These are phyloP conservation scores for Ophiobolus disseminans DNA, from an alignment of 2,329 filamentous ascomycete genomes.

Conservation along the genomic window DNA sequence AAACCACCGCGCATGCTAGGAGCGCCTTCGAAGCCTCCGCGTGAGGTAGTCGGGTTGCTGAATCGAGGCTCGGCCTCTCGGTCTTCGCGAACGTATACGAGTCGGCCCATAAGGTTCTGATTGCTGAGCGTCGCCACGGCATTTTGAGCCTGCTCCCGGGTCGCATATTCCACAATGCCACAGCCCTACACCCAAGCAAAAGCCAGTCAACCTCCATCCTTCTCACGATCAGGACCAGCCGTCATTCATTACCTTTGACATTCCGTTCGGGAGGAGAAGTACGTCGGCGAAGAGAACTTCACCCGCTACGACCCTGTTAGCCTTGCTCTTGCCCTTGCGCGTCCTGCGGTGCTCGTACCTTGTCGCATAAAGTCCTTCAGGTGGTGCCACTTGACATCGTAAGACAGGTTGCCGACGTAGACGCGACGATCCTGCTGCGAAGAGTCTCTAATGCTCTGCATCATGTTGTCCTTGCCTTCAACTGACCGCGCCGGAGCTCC, in stretches of 20 bases:
- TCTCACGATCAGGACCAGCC: slow-evolving; percentile 76
- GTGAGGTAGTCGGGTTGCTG: slow-evolving; percentile 69
- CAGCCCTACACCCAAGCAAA: slow-evolving; percentile 96
- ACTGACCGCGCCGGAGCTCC: slow-evolving; percentile 65
- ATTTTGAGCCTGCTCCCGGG: slow-evolving; percentile 97
- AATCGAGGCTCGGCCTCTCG: slow-evolving; percentile 98
- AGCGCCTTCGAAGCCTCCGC: slow-evolving; percentile 58
- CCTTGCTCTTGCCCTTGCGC: slow-evolving; percentile 22
- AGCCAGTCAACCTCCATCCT: slow-evolving; percentile 99
- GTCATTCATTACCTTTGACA: slow-evolving; percentile 99
- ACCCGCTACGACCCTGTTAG: slow-evolving; percentile 73
- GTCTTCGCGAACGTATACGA: slow-evolving; percentile 99
- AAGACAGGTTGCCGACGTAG: slow-evolving; percentile 98
- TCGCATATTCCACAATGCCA: slow-evolving; percentile 99
- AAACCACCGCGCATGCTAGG: slow-evolving; percentile 45
- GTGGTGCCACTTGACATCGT: slow-evolving; percentile 99
- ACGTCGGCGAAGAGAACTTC: slow-evolving; percentile 99
- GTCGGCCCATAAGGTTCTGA: slow-evolving; percentile 96
- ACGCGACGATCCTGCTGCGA: slow-evolving; percentile 99
- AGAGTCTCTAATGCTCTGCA: slow-evolving; percentile 89
- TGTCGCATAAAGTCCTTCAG: slow-evolving; percentile 99
- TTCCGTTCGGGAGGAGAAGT: slow-evolving; percentile 99
- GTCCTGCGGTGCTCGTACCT: slow-evolving; percentile 67
- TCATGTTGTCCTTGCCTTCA: slow-evolving; percentile 95
- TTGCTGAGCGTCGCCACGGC: slow-evolving; percentile 98